Evolutionary conservation across 2,329 filamentous ascomycete genomes (phyloP), one percentile per base, ranked within the genome.

Genomic region (Ambrosiella beaveri): DNA sequence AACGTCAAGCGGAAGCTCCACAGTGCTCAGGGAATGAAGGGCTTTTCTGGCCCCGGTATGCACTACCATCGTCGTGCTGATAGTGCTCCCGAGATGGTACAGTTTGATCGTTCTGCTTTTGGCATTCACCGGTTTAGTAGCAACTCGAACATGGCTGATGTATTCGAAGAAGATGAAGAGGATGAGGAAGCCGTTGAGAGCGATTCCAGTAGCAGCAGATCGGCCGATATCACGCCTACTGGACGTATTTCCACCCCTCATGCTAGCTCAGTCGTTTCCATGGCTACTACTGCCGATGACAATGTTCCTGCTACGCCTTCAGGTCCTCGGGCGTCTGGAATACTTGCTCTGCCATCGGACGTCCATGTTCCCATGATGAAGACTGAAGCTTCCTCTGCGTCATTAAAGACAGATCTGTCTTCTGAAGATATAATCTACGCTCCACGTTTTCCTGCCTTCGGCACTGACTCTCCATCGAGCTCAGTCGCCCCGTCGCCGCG

Each of bases 51-150:
- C 1, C 81, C 82, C 3, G 83, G 82, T 15, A 81, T 84, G 75
- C 82, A 88, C 64, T 88, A 86, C 63, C 86, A 91, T 65, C 76
- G 86, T 61, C 81, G 87, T 61, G 81, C 86, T 1, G 86, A 91
- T 66, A 91, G 86, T 65, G 86, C 87, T 1, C 87, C 87, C 3
- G 85, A 88, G 64, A 78, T 90, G 68, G 81, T 80, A 11, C 83
- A 85, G 0, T 91, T 91, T 64, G 86, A 90, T 58, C 71, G 71
- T 61, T 73, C 72, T 45, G 71, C 76, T 27, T 72, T 78, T n/a
- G 74, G 74, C 36, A 78, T 84, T 57, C 76, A 79, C 59, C 75
- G 80, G 13, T 82, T 82, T 56, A 78, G 77, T 44, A 85, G 81
- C 67, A 80, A 79, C 63, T 82, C 84, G 0, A 84, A 84, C 0